Evolutionary conservation across 495 filamentous ascomycete species (phyloP), one percentile per base, ranked within the genome.

Genomic region (Acidiella bohemica): DNA sequence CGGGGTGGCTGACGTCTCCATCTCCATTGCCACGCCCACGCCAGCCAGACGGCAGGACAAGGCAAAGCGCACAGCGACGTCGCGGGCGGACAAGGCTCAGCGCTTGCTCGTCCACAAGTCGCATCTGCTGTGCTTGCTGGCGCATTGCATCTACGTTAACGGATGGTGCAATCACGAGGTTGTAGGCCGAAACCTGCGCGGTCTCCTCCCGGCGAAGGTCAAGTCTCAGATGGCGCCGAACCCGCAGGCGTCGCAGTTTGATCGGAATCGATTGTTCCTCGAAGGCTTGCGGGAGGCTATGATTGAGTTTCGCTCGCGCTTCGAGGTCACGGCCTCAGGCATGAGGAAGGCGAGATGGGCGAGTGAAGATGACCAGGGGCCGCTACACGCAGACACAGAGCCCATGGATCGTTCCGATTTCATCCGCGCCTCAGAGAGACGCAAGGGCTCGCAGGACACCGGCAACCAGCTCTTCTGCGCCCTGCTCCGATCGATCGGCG

Each of bases 401-500:
- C 59, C 59, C 26, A 57, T 75, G 20, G 77, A 81, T 10, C 75
- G 68, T 49, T 52, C 60, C 2, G 84, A 90, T 41, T 96, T 95
- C 47, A 63, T 65, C 13, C 63, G 63, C 25, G 76, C 82, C 34
- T 81, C 84, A 2, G 64, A 63, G 39, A 65, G 55, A 3, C 57
- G 87, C 21, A 53, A 70, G 49, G 88, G 86, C 4, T 94, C 87
- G 29, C 77, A 84, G 32, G 88, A 97, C 60, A 68, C 90, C 23
- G 90, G 87, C 11, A 78, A 84, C 14, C 86, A 94, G 56, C 58
- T 99, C 3, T 93, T 88, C 42, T 95, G 90, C 60, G 78, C 84
- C 6, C 55, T 95, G 18, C 67, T 99, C 9, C 76, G 90, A 7
- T 71, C 73, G 21, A 72, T 67, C 21, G 85, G 80, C 5, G 74